A percentile compares a stretch with the other conserved stretches of the same genome.
Conservation (phyloP, 2,329 filamentous ascomycete species). For the Pyricularia pennisetigena region DNA sequence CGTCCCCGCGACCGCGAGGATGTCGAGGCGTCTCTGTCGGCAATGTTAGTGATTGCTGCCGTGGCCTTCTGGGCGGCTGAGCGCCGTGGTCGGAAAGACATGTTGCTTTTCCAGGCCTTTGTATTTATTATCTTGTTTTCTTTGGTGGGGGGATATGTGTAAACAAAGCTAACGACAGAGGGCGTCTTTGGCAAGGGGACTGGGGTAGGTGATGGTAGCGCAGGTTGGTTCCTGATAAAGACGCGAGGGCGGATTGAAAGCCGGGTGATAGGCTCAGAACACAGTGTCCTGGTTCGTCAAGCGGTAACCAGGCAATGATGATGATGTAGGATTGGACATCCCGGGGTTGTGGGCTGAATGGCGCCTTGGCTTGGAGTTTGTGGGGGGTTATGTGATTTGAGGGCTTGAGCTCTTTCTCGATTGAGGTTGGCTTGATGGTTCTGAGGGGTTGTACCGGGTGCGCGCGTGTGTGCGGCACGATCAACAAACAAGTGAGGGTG, state of each 20-base stretch:
- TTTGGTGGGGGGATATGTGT: not conserved
- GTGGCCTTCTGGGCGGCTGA: slow-evolving; percentile 35
- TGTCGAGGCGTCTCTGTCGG: slow-evolving; percentile 41
- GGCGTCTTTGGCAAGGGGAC: not conserved
- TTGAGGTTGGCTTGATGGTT: not conserved
- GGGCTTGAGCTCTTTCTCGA: not conserved
- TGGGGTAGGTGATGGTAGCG: not conserved
- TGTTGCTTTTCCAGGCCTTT: slow-evolving; percentile 13
- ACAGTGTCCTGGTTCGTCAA: not conserved
- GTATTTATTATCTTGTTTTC: not conserved
- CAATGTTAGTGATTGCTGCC: slow-evolving; percentile 37
- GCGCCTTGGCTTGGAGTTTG: slow-evolving; percentile 1
- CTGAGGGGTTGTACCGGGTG: not conserved
- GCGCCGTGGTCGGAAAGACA: slow-evolving; percentile 38
- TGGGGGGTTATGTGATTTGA: not conserved
- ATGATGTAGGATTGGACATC: not conserved
- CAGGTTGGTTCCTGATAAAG: not conserved
- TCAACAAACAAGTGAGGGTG: not conserved
- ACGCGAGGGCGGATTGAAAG: not conserved
- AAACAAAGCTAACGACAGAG: not conserved
- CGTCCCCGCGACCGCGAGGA: slow-evolving; percentile 31
- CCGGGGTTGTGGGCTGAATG: not conserved
- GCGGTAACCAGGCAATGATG: not conserved
- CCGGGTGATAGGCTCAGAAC: not conserved
- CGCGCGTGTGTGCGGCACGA: not conserved